These are phyloP conservation scores for Porcisia hertigi DNA, from an alignment of 208 protist genomes.

Conservation along the genomic window DNA sequence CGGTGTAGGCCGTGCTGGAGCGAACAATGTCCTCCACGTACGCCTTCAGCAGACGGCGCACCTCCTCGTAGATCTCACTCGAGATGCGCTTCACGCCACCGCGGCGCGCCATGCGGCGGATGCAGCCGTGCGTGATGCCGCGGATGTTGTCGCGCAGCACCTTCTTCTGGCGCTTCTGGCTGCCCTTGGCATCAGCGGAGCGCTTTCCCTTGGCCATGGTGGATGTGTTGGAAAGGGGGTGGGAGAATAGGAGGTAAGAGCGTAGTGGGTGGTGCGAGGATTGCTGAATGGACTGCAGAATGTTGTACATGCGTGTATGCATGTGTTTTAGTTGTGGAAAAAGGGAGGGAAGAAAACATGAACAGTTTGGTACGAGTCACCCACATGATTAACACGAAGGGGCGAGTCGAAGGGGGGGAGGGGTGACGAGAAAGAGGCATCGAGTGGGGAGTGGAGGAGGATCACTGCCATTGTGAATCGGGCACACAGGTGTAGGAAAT, in stretches of 20 bases:
- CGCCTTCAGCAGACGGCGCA: slow-evolving; percentile 76
- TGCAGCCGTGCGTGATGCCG: slow-evolving; percentile 85
- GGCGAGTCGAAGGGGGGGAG: background rate
- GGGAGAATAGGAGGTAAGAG: too few relatives aligned
- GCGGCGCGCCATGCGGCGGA: slow-evolving; percentile 90
- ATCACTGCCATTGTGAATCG: background rate
- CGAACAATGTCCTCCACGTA: slow-evolving; percentile 86
- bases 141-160: slow-evolving; percentile 86
- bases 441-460: background rate
- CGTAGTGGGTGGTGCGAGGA: background rate
- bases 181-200: slow-evolving; percentile 67
- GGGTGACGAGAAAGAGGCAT: background rate
- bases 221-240: background rate
- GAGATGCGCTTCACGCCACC: slow-evolving; percentile 93
- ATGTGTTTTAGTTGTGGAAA: too few relatives aligned
- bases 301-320: background rate
- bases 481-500: background rate
- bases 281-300: background rate
- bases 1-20: slow-evolving; percentile 83
- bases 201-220: slow-evolving; percentile 82
- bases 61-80: slow-evolving; percentile 67
- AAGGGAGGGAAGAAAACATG: too few relatives aligned
- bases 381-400: too few relatives aligned
- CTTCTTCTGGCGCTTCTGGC: slow-evolving; percentile 86
- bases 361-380: too few relatives aligned